Evolutionary conservation across 805 yeast genomes (phyloP).

Genomic region (Wickerhamomyces chambardii): DNA sequence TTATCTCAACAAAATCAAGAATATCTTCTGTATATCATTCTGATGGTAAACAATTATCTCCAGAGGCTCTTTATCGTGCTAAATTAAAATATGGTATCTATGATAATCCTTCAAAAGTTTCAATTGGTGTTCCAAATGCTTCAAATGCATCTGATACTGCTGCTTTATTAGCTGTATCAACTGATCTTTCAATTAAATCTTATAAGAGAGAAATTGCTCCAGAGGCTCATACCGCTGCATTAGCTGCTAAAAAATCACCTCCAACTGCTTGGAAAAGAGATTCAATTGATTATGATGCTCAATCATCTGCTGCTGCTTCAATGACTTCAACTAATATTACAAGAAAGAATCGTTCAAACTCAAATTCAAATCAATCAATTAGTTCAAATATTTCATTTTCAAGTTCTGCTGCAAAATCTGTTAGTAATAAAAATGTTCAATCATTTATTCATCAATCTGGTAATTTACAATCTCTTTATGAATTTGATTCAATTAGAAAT

Average conservation of each 20-base stretch:
- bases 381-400: background rate
- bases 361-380: background rate
- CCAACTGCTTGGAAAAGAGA: constrained; percentile 43
- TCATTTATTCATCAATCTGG: constrained; percentile 22
- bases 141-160: constrained; percentile 60
- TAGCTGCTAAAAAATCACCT: constrained; percentile 34
- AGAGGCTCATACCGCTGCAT: constrained; percentile 63
- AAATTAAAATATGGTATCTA: constrained; percentile 61
- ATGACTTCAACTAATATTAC: too few relatives aligned
- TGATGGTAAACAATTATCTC: constrained; percentile 62
- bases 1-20: constrained; percentile 4
- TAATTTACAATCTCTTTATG: constrained; percentile 30
- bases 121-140: constrained; percentile 55
- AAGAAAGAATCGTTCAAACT: too few relatives aligned
- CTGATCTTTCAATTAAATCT: constrained; percentile 55
- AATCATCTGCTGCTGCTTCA: constrained; percentile 29
- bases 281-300: constrained; percentile 38
- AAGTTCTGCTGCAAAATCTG: constrained; percentile 31
- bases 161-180: constrained; percentile 62
- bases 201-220: constrained; percentile 52
- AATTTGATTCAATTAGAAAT: constrained; percentile 32
- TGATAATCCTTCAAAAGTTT: constrained; percentile 35
- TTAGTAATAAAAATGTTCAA: constrained; percentile 19
- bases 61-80: constrained; percentile 69
- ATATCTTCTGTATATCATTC: constrained; percentile 47